Conservation (phyloP, 306 rosid genomes). For the Corylus heterophylla region DNA sequence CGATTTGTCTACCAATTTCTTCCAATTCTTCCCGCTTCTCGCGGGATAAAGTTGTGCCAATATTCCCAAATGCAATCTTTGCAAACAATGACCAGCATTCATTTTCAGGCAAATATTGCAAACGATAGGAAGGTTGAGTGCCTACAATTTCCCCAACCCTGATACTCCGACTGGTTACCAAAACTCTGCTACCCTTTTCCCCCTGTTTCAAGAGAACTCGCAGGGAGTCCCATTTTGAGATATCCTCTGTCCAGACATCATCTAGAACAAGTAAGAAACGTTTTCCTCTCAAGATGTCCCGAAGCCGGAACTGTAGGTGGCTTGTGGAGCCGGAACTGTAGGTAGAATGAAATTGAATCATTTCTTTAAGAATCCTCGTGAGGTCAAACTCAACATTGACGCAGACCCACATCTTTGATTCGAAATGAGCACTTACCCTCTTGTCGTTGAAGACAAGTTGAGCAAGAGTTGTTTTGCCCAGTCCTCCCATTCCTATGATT, state of each 20-base stretch:
- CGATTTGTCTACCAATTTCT: too few species aligned
- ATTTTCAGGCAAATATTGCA: constrained; percentile 15
- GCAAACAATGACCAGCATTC: constrained; percentile 24
- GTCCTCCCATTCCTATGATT: constrained; percentile 28
- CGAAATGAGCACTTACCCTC: constrained; percentile 5
- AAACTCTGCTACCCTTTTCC: background rate
- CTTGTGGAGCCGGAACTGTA: background rate
- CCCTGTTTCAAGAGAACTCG: background rate
- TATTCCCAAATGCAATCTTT: background rate
- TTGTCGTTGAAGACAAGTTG: background rate
- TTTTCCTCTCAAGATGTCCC: background rate
- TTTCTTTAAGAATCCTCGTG: background rate
- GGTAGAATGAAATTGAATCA: background rate
- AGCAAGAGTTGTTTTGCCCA: constrained; percentile 33
- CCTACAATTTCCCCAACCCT: background rate
- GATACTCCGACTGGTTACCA: background rate
- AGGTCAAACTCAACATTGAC: constrained; percentile 16
- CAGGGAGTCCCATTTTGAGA: constrained; percentile 14
- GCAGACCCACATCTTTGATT: constrained; percentile 18
- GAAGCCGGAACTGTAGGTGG: background rate
- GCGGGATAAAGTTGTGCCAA: too few species aligned
- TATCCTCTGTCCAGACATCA: constrained; percentile 25
- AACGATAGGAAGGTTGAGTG: background rate
- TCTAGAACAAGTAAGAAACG: constrained; percentile 28
- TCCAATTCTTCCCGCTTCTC: too few species aligned